Evolutionary conservation across 495 filamentous ascomycete genomes (phyloP).

Genomic region (Neurospora intermedia): DNA sequence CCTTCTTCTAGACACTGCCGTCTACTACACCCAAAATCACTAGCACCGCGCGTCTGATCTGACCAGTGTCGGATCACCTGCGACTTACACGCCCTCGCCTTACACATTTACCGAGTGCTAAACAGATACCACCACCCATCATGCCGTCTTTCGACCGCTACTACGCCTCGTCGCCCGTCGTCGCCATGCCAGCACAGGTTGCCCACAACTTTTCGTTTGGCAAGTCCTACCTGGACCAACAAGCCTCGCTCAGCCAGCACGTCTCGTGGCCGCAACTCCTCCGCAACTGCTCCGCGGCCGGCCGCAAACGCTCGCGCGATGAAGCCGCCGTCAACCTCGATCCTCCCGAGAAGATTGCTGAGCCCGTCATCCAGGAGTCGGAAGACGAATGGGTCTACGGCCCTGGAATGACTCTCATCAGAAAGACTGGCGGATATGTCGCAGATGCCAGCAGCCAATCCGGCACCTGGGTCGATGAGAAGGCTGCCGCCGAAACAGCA

Average conservation of each 20-base stretch:
- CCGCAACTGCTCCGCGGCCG: slow-evolving; percentile 27
- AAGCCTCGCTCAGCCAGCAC: slow-evolving; percentile 31
- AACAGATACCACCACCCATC: slow-evolving; percentile 22
- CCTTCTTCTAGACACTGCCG: neutral
- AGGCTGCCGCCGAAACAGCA: slow-evolving; percentile 35
- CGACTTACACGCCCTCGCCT: slow-evolving; percentile 16
- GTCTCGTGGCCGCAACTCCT: slow-evolving; percentile 17
- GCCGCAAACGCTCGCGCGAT: slow-evolving; percentile 55
- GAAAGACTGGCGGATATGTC: slow-evolving; percentile 50
- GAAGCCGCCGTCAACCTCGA: slow-evolving; percentile 51
- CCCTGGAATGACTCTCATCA: slow-evolving; percentile 66
- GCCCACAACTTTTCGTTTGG: slow-evolving; percentile 36
- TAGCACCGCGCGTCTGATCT: slow-evolving; percentile 12
- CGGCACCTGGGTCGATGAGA: slow-evolving; percentile 69
- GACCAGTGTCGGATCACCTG: slow-evolving; percentile 14
- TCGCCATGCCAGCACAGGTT: slow-evolving; percentile 38
- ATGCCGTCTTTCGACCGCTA: slow-evolving; percentile 39
- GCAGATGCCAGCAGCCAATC: slow-evolving; percentile 62
- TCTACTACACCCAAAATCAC: neutral
- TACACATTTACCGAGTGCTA: slow-evolving; percentile 18
- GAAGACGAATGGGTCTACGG: slow-evolving; percentile 54
- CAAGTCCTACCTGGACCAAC: slow-evolving; percentile 29
- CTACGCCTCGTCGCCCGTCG: slow-evolving; percentile 39
- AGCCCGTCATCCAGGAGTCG: slow-evolving; percentile 35
- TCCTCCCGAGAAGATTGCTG: slow-evolving; percentile 34